These are phyloP conservation scores for Cladorrhinum sp. DNA, from an alignment of 2,329 filamentous ascomycete genomes.

Conservation along the genomic window DNA sequence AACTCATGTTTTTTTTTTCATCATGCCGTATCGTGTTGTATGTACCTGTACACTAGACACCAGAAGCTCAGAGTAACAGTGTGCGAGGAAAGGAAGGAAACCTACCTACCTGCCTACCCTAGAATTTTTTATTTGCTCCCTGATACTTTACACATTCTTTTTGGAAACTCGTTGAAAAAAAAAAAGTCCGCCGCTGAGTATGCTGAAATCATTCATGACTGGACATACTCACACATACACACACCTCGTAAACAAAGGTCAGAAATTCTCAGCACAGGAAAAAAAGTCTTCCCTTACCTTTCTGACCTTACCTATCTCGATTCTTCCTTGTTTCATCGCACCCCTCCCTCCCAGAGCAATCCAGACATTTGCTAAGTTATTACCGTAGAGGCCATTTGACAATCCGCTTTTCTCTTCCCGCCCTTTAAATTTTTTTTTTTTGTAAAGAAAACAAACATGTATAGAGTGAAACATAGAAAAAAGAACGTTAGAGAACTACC, in stretches of 20 bases:
- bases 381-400: no score
- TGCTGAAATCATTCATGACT: no score
- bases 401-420: not conserved
- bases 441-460: not conserved
- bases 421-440: not conserved
- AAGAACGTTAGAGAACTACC: not conserved
- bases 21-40: no score
- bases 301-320: not conserved
- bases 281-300: not conserved
- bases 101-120: not conserved
- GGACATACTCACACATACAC: conserved; percentile 3
- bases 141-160: not conserved
- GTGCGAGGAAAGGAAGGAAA: not conserved
- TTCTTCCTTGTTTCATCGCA: not conserved
- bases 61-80: no score
- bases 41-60: no score
- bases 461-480: not conserved
- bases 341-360: not conserved
- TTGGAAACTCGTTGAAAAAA: no score
- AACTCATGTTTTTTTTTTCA: not conserved
- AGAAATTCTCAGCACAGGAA: not conserved
- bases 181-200: no score
- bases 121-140: not conserved
- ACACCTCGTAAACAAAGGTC: not conserved
- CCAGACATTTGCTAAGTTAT: no score